phyloP scores from a whole-genome alignment of 331 rosid genomes.

The Ulmus americana region DNA sequence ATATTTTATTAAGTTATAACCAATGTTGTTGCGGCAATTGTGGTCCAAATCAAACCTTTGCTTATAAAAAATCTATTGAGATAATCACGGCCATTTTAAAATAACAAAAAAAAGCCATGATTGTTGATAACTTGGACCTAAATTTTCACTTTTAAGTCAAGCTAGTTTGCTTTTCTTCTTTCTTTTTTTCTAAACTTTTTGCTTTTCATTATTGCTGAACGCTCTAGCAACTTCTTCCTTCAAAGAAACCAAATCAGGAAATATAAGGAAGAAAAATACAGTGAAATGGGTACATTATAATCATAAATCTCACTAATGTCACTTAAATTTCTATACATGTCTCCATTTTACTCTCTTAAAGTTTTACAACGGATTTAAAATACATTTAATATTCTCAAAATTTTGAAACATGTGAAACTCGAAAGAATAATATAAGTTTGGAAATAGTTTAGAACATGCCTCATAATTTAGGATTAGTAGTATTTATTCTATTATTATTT shows the following conservation, averaged over 20 bases:
- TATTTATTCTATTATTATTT: too few species aligned
- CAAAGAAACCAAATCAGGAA: not conserved
- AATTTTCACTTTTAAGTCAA: constrained; percentile 29
- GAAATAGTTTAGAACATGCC: too few species aligned
- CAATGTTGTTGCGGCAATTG: constrained; percentile 5
- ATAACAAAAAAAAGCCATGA: constrained; percentile 29
- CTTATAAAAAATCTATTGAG: constrained; percentile 22
- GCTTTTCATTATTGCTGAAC: constrained; percentile 21
- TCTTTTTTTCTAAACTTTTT: constrained; percentile 1
- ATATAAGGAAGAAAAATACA: not conserved
- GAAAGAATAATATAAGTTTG: too few species aligned
- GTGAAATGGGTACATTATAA: too few species aligned
- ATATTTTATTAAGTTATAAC: too few species aligned
- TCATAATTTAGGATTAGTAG: too few species aligned
- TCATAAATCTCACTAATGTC: too few species aligned
- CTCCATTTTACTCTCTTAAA: too few species aligned
- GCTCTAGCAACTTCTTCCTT: constrained; percentile 10
- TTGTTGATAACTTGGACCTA: constrained; percentile 24
- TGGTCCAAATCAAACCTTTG: not conserved
- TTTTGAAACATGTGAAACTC: too few species aligned
- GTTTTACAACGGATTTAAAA: too few species aligned
- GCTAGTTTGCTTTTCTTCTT: constrained; percentile 15
- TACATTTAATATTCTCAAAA: too few species aligned
- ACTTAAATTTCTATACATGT: too few species aligned
- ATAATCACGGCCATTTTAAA: constrained; percentile 27